phyloP scores from a whole-genome alignment of 1,284 basidiomycete species.

The Heterobasidion parviporum region DNA sequence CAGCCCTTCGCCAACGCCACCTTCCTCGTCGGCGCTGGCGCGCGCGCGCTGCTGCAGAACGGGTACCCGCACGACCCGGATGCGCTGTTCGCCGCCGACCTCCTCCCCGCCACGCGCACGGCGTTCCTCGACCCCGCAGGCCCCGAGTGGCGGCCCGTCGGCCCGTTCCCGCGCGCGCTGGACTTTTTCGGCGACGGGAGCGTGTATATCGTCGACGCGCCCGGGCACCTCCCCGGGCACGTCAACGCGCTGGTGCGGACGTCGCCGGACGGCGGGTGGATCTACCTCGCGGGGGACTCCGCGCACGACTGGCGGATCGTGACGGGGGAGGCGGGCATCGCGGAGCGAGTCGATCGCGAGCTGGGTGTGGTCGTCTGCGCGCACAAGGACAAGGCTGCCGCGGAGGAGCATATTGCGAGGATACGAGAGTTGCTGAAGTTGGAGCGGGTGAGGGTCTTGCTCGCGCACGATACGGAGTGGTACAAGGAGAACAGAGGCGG shows the following conservation, averaged over 20 bases:
- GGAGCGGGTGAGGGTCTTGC: neutral
- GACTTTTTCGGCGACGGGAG: constrained; percentile 53
- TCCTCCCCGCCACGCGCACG: constrained; percentile 25
- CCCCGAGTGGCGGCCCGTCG: neutral
- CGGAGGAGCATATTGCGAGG: constrained; percentile 29
- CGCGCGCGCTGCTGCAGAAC: constrained; percentile 23
- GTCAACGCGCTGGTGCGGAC: constrained; percentile 48
- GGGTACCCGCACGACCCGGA: constrained; percentile 35
- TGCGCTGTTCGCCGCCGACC: constrained; percentile 22
- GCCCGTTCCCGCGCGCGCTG: constrained; percentile 34
- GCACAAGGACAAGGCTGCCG: constrained; percentile 33
- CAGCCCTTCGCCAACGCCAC: constrained; percentile 36
- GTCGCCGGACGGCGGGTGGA: constrained; percentile 44
- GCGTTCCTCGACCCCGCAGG: neutral
- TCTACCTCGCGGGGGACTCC: constrained; percentile 48
- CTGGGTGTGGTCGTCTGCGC: constrained; percentile 24
- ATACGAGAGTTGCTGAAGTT: neutral
- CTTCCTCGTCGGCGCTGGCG: constrained; percentile 35
- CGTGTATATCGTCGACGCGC: constrained; percentile 46
- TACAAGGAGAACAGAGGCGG: constrained; percentile 2
- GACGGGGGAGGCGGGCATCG: constrained; percentile 35
- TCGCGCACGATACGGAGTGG: constrained; percentile 2
- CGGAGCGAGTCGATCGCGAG: constrained; percentile 18
- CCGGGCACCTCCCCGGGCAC: constrained; percentile 47
- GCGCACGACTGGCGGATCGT: constrained; percentile 47